phyloP scores from a whole-genome alignment of 352 stramenopile species.

The Pythium brachiatum region DNA sequence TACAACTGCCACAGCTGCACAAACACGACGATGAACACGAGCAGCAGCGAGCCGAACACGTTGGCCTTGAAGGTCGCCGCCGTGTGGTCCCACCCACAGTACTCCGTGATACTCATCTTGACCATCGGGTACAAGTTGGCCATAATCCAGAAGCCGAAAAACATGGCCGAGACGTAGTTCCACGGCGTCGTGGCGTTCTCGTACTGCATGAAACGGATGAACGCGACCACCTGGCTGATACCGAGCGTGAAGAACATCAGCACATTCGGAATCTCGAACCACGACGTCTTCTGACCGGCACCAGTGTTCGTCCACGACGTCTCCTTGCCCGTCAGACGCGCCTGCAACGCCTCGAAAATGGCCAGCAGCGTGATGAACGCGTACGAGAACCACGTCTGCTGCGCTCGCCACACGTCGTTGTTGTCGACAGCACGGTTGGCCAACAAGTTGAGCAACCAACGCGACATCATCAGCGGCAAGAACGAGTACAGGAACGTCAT shows the following conservation, averaged over 20 bases:
- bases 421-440: slow-evolving; percentile 86
- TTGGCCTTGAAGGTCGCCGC: slow-evolving; percentile 79
- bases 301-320: slow-evolving; percentile 88
- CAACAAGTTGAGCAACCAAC: slow-evolving; percentile 82
- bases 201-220: slow-evolving; percentile 88
- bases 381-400: slow-evolving; percentile 91
- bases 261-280: slow-evolving; percentile 88
- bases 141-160: slow-evolving; percentile 88
- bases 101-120: slow-evolving; percentile 90
- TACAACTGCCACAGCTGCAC: slow-evolving; percentile 89
- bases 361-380: slow-evolving; percentile 87
- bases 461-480: slow-evolving; percentile 76
- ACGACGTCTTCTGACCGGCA: slow-evolving; percentile 87
- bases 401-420: slow-evolving; percentile 86
- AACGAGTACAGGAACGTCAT: slow-evolving; percentile 85
- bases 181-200: slow-evolving; percentile 86
- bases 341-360: slow-evolving; percentile 79
- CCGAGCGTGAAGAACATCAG: slow-evolving; percentile 85
- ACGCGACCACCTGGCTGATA: slow-evolving; percentile 68
- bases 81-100: slow-evolving; percentile 88
- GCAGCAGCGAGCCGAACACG: slow-evolving; percentile 78
- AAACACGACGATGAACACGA: slow-evolving; percentile 85
- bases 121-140: slow-evolving; percentile 88
- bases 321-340: slow-evolving; percentile 79
- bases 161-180: slow-evolving; percentile 88